These are phyloP conservation scores for Termitomyces sp. DNA, from an alignment of 768 basidiomycete genomes.

Conservation along the genomic window DNA sequence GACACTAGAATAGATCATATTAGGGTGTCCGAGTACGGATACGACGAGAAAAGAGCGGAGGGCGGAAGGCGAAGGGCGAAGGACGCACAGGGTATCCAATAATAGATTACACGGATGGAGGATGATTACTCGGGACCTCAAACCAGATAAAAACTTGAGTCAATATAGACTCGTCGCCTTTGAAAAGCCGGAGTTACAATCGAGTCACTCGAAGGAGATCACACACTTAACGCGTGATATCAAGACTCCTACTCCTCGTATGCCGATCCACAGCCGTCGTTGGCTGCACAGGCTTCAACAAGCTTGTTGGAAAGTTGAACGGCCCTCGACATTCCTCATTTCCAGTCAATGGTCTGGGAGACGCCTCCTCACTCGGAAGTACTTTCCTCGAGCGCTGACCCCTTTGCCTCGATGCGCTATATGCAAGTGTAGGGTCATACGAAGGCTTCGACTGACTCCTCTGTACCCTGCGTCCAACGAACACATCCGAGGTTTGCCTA, in stretches of 20 bases:
- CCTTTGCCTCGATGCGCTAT: background rate
- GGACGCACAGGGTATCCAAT: background rate
- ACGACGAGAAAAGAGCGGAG: background rate
- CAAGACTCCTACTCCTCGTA: constrained; percentile 20
- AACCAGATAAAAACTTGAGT: background rate
- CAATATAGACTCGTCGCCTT: background rate
- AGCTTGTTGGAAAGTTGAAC: constrained; percentile 1
- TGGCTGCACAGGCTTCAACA: constrained; percentile 9
- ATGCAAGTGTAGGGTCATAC: constrained; percentile 1
- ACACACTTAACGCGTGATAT: background rate
- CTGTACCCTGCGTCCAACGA: background rate
- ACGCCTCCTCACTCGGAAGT: background rate
- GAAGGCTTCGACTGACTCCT: constrained; percentile 15
- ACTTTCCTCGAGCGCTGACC: background rate
- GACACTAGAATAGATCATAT: background rate
- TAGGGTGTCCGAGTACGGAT: background rate
- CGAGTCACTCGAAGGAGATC: background rate
- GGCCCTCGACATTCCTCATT: background rate
- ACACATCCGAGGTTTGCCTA: background rate
- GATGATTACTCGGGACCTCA: background rate
- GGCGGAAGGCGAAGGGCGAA: no score
- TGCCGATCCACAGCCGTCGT: constrained; percentile 6
- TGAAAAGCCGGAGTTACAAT: background rate
- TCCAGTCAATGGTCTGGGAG: background rate
- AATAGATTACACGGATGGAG: background rate